Percentiles rank a stretch among this genome's conserved stretches.
Conservation (phyloP, 768 basidiomycete species). For the Lentinula edodes region DNA sequence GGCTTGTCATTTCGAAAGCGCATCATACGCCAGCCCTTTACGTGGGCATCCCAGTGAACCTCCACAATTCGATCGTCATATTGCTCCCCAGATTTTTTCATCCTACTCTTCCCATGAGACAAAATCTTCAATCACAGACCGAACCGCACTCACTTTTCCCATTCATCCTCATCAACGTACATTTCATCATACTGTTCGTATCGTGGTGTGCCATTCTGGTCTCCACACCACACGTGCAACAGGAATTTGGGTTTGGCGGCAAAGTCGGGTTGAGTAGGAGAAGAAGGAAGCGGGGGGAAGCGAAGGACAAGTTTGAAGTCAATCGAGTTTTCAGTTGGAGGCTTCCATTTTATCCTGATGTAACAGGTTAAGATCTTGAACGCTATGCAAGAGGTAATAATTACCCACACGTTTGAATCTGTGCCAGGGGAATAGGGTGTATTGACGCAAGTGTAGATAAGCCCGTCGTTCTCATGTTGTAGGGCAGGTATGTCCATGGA, state of each 20-base stretch:
- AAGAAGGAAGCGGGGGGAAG: conserved; percentile 63
- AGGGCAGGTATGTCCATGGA: conserved; percentile 75
- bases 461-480: conserved; percentile 90
- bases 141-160: conserved; percentile 70
- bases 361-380: not conserved
- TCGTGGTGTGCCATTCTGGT: conserved; percentile 40
- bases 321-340: conserved; percentile 94
- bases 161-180: conserved; percentile 83
- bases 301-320: conserved; percentile 96
- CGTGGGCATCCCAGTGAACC: conserved; percentile 78
- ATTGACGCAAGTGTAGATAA: conserved; percentile 92
- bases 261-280: conserved; percentile 67
- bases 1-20: conserved; percentile 93
- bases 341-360: conserved; percentile 94
- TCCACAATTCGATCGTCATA: conserved; percentile 93
- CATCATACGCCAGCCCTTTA: conserved; percentile 80
- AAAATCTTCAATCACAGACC: not conserved
- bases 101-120: conserved; percentile 34
- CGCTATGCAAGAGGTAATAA: not conserved
- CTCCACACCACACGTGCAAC: conserved; percentile 80
- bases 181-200: conserved; percentile 87
- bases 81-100: conserved; percentile 83
- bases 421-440: conserved; percentile 82
- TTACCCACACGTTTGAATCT: conserved; percentile 77
- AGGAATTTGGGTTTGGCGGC: conserved; percentile 82